A percentile compares a stretch with the other conserved stretches of the same genome.
phyloP scores from a whole-genome alignment of 768 basidiomycete species.

The Dacryopinax spathularia region DNA sequence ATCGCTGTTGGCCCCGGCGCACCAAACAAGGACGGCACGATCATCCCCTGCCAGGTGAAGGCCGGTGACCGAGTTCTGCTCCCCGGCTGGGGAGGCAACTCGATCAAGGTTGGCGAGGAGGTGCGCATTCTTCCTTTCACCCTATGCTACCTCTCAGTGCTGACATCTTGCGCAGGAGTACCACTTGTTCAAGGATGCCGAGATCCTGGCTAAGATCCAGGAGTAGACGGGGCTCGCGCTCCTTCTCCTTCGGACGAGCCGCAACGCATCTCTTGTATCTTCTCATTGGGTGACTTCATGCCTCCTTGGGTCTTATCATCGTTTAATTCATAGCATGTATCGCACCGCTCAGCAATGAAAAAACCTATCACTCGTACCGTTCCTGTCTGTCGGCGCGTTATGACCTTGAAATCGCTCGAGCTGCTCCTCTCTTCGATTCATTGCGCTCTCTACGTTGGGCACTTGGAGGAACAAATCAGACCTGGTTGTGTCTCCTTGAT shows the following conservation, averaged over 20 bases:
- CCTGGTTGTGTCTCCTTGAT: too few species aligned
- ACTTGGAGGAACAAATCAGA: too few species aligned
- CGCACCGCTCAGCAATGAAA: conserved; percentile 4
- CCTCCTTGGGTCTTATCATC: conserved; percentile 2
- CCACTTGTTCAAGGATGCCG: conserved; percentile 83
- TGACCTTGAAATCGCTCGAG: too few species aligned
- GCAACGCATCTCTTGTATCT: not conserved
- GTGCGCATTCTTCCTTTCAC: conserved; percentile 33
- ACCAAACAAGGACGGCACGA: conserved; percentile 67
- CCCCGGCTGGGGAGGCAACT: conserved; percentile 90
- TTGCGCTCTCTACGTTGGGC: too few species aligned
- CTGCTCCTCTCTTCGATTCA: too few species aligned
- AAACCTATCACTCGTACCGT: too few species aligned
- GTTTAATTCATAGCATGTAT: not conserved
- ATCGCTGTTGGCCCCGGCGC: conserved; percentile 91
- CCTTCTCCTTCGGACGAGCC: not conserved
- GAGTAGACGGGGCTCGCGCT: conserved; percentile 38
- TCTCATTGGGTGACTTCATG: not conserved
- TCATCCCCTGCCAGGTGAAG: conserved; percentile 64
- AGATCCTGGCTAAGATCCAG: conserved; percentile 91
- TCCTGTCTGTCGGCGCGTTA: too few species aligned
- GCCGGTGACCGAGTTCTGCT: conserved; percentile 85
- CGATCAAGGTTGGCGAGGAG: conserved; percentile 94
- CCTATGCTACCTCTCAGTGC: not conserved
- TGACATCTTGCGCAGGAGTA: conserved; percentile 51